These are phyloP conservation scores for Starmerella apicola DNA, from an alignment of 805 yeast genomes.

Conservation along the genomic window DNA sequence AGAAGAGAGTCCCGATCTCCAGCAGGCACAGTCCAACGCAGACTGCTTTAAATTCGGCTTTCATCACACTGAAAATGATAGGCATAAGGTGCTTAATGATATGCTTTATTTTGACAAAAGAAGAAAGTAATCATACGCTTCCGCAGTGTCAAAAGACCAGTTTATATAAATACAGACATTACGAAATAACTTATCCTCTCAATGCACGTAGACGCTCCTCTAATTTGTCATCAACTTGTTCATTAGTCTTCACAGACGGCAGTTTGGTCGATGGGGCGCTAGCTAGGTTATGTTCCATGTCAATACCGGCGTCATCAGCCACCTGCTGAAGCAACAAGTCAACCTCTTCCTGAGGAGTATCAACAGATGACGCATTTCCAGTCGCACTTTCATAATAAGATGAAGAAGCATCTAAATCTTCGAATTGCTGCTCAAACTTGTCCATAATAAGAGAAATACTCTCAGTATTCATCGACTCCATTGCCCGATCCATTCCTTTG, in stretches of 20 bases:
- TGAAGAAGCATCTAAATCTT: constrained; percentile 86
- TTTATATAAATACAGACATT: background rate
- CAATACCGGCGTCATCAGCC: constrained; percentile 96
- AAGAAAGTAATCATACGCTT: background rate
- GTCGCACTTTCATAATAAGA: constrained; percentile 89
- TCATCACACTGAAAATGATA: constrained; percentile 1
- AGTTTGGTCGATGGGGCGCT: constrained; percentile 37
- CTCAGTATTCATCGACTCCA: constrained; percentile 91
- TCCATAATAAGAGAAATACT: constrained; percentile 91
- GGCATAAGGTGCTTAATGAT: constrained; percentile 4
- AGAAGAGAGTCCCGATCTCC: constrained; percentile 5
- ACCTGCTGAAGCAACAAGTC: constrained; percentile 81
- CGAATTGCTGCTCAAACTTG: constrained; percentile 90
- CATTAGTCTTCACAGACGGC: constrained; percentile 35
- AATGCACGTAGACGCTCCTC: constrained; percentile 84
- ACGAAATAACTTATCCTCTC: constrained; percentile 33
- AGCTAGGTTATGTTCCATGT: constrained; percentile 65
- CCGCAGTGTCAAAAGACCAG: background rate
- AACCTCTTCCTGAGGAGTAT: constrained; percentile 91
- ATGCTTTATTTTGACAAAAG: constrained; percentile 18
- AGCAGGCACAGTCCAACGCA: constrained; percentile 18
- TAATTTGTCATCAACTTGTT: constrained; percentile 71
- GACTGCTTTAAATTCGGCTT: constrained; percentile 9
- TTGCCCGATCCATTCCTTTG: constrained; percentile 90
- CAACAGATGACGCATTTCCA: constrained; percentile 70